Base-by-base conservation (phyloP, 148 eudicot genomes). In the Gaultheria prostrata region DNA sequence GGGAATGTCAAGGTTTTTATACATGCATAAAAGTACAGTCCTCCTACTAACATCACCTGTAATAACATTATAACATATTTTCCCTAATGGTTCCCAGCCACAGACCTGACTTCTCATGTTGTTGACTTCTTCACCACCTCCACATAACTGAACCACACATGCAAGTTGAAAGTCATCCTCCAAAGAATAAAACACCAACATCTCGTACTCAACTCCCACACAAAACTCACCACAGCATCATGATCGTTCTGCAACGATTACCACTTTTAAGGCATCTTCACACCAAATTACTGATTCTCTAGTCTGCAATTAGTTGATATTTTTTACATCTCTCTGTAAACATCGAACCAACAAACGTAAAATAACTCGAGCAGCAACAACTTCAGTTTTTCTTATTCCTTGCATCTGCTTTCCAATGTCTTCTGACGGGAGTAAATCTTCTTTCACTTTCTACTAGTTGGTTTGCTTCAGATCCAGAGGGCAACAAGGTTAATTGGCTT, bases 371-470 rank as follows among this genome's bases (percentile, higher is more conserved):
- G 46, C 18, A 54, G 28, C 28, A 18, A 35, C 75, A 82, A 69
- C 50, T 83, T 82, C 79, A 87, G 72, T 65, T 77, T 77, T 88
- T 95, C 91, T 89, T 92, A 83, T 86, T 90, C 89, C 98, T 92
- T 71, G 98, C 98, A 84, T 95, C 98, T 35, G 91, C 95, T 88
- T 95, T 95, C 98, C 98, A 95, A 80, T 92, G 89, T 87, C 98
- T 93, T 81, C 92, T 86, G 56, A 89, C 88, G 32, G 71, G 82
- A 69, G 85, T 88, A 57, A 76, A 53, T 87, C 88, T 90, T 43
- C 76, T 82, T 78, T 86, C 92, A 67, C 57, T 84, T 61, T 61
- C 82, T 21, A n/a, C 10, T 18, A 56, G 20, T 61, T 57, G 85
- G 61, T 74, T 57, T 69, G 70, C 82, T 5, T 51, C 43, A 17